phyloP scores from a whole-genome alignment of 164 flowering plant species.

The Kingdonia uniflora region DNA sequence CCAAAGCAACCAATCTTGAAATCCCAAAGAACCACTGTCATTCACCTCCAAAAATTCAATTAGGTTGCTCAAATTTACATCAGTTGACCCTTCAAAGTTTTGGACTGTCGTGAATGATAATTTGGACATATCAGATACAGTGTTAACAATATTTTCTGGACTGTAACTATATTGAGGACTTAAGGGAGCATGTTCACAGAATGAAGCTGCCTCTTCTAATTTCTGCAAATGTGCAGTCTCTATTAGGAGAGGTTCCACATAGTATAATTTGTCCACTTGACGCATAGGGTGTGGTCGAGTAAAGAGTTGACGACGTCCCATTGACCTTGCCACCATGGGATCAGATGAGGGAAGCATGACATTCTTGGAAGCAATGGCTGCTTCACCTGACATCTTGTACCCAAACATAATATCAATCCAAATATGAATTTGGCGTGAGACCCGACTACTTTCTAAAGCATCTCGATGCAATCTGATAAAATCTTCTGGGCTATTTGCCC shows the following conservation, averaged over 20 bases:
- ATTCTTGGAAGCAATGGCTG: constrained; percentile 85
- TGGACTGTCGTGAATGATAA: constrained; percentile 1
- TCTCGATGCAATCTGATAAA: constrained; percentile 82
- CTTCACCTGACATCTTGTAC: constrained; percentile 84
- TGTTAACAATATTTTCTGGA: constrained; percentile 11
- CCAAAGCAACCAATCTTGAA: constrained; percentile 80
- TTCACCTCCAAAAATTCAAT: constrained; percentile 56
- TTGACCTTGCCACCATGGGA: constrained; percentile 49
- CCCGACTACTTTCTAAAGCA: constrained; percentile 77
- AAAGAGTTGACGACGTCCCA: constrained; percentile 89
- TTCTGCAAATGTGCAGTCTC: constrained; percentile 41
- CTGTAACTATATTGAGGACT: constrained; percentile 39
- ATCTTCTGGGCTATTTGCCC: constrained; percentile 76
- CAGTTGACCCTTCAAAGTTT: constrained; percentile 15
- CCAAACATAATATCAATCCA: constrained; percentile 98
- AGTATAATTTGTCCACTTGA: constrained; percentile 11
- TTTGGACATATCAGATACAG: constrained; percentile 4
- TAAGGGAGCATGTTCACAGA: constrained; percentile 63
- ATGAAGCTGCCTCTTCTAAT: constrained; percentile 58
- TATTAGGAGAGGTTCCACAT: constrained; percentile 15
- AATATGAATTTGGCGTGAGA: constrained; percentile 66
- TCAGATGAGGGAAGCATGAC: constrained; percentile 78
- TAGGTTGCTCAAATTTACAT: constrained; percentile 36
- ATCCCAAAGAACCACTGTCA: constrained; percentile 43
- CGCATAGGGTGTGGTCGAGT: constrained; percentile 78